Evolutionary conservation across 495 filamentous ascomycete species (phyloP).

Genomic region (Penicillium samsonianum): DNA sequence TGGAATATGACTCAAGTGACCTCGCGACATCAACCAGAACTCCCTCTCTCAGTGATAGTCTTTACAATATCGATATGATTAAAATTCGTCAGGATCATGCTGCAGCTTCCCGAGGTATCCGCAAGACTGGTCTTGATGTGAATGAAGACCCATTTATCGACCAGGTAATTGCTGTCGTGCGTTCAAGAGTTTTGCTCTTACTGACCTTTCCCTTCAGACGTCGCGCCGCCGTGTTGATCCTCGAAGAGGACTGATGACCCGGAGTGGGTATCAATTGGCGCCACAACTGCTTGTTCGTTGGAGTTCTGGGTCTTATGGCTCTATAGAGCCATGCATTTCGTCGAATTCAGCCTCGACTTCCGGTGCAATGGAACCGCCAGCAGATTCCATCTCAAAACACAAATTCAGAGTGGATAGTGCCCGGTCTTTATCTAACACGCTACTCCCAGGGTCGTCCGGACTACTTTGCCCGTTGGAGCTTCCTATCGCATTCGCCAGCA

Average conservation of each 20-base stretch:
- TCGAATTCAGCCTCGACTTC: constrained; percentile 4
- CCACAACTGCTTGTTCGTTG: constrained; percentile 24
- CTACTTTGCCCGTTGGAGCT: constrained; percentile 21
- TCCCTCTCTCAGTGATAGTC: constrained; percentile 26
- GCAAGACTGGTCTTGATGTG: neutral
- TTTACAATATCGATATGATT: constrained; percentile 23
- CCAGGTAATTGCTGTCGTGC: constrained; percentile 9
- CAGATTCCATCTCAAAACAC: neutral
- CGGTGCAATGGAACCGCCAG: neutral
- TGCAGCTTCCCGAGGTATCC: neutral
- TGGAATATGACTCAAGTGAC: constrained; percentile 13
- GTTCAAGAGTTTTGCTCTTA: neutral
- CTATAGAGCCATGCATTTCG: constrained; percentile 1
- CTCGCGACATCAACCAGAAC: constrained; percentile 30
- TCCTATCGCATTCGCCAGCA: constrained; percentile 25
- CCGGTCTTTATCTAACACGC: neutral
- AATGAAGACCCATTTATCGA: constrained; percentile 25
- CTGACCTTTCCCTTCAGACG: constrained; percentile 2
- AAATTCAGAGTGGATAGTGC: neutral
- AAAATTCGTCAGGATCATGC: constrained; percentile 17
- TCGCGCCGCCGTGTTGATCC: neutral
- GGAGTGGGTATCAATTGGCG: constrained; percentile 4
- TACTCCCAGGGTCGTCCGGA: neutral
- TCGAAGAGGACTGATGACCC: neutral
- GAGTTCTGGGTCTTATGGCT: constrained; percentile 30